Evolutionary conservation across 2,329 filamentous ascomycete species (phyloP).

Genomic region (Penicillium sclerotiorum): DNA sequence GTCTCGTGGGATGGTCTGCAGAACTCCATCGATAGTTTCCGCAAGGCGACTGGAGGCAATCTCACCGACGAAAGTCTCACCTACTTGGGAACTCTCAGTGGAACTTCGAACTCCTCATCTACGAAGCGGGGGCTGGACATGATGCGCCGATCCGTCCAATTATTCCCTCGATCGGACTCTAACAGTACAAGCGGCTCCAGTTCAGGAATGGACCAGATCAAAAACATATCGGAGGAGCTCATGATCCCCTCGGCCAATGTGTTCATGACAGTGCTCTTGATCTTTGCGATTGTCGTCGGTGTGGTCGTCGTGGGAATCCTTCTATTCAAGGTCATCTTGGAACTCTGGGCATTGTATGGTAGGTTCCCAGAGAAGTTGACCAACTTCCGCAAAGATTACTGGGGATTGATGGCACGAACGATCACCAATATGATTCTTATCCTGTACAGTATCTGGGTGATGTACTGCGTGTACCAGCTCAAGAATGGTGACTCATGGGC

Average conservation of each 20-base stretch:
- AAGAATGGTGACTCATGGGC: conserved; percentile 92
- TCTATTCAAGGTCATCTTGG: conserved; percentile 86
- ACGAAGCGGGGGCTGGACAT: conserved; percentile 63
- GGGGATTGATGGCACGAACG: conserved; percentile 85
- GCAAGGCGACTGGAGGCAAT: conserved; percentile 79
- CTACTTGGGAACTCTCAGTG: conserved; percentile 74
- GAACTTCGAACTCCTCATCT: conserved; percentile 54
- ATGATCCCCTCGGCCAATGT: conserved; percentile 85
- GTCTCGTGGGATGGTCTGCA: conserved; percentile 83
- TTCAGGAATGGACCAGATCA: conserved; percentile 59
- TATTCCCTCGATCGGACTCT: conserved; percentile 46
- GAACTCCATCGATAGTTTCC: conserved; percentile 79
- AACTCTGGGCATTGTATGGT: conserved; percentile 87
- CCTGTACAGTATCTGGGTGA: conserved; percentile 90
- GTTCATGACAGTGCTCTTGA: conserved; percentile 90
- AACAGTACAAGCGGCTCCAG: conserved; percentile 26
- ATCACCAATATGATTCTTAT: conserved; percentile 89
- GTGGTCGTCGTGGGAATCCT: conserved; percentile 83
- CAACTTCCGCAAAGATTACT: conserved; percentile 93
- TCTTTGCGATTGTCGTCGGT: conserved; percentile 85
- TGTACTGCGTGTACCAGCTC: conserved; percentile 97
- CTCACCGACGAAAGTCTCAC: conserved; percentile 76
- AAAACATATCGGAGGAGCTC: conserved; percentile 80
- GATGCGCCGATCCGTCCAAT: conserved; percentile 53
- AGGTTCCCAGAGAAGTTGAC: conserved; percentile 77